Evolutionary conservation across 352 stramenopile genomes (phyloP).

Genomic region (Phytophthora sojae): DNA sequence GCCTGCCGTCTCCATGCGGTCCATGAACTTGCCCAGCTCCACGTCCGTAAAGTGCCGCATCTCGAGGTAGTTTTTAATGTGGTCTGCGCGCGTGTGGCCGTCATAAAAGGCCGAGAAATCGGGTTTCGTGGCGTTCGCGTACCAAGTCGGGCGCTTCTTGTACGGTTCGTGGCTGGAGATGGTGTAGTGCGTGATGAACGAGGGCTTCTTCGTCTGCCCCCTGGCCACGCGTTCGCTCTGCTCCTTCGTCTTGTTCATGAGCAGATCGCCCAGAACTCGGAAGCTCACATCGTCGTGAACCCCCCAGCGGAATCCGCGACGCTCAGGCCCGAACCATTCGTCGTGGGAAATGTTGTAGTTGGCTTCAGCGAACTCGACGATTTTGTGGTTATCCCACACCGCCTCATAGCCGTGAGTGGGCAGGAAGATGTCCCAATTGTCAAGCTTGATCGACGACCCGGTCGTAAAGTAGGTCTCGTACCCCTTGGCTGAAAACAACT

Average conservation of each 20-base stretch:
- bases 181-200: slow-evolving; percentile 66
- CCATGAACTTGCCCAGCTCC: slow-evolving; percentile 60
- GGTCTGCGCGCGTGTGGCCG: slow-evolving; percentile 30
- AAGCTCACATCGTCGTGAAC: slow-evolving; percentile 64
- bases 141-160: slow-evolving; percentile 44
- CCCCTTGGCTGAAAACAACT: slow-evolving; percentile 56
- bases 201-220: slow-evolving; percentile 40
- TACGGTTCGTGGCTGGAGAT: slow-evolving; percentile 60
- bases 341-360: slow-evolving; percentile 13
- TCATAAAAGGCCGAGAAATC: slow-evolving; percentile 61
- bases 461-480: slow-evolving; percentile 72
- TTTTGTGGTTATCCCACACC: slow-evolving; percentile 28
- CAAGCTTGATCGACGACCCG: slow-evolving; percentile 35
- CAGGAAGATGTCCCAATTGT: slow-evolving; percentile 68
- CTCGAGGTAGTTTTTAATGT: slow-evolving; percentile 59
- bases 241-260: slow-evolving; percentile 46
- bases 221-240: slow-evolving; percentile 31
- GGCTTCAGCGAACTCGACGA: not conserved
- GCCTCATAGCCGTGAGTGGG: slow-evolving; percentile 57
- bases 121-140: slow-evolving; percentile 43
- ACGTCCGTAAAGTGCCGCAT: slow-evolving; percentile 70
- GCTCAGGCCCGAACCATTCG: slow-evolving; percentile 40
- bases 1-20: slow-evolving; percentile 48
- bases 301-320: slow-evolving; percentile 42
- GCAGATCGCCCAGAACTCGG: slow-evolving; percentile 49